These are phyloP conservation scores for Trametes polyzona DNA, from an alignment of 1,284 basidiomycete genomes.

Conservation along the genomic window DNA sequence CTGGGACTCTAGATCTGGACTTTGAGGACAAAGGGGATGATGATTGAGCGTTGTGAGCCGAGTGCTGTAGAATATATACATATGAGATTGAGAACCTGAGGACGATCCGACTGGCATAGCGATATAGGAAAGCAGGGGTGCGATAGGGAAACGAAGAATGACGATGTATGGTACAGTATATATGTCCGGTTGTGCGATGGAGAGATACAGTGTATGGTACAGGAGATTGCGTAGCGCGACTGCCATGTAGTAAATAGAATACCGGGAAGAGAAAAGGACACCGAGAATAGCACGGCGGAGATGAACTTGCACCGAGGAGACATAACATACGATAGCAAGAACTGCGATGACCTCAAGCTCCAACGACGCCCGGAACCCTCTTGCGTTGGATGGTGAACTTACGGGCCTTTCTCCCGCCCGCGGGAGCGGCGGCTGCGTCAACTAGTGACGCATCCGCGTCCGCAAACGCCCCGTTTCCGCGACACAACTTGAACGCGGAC, in stretches of 20 bases:
- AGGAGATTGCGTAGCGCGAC: no score
- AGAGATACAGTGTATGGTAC: no score
- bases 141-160: neutral
- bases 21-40: no score
- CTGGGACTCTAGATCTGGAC: no score
- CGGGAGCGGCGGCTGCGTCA: no score
- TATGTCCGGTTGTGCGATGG: neutral
- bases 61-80: no score
- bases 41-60: no score
- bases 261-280: neutral
- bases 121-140: neutral
- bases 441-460: no score
- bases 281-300: constrained; percentile 6
- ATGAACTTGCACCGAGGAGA: neutral
- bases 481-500: neutral
- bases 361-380: neutral
- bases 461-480: neutral
- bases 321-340: neutral
- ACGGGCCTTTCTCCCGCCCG: constrained; percentile 2
- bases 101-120: no score
- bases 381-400: constrained; percentile 1
- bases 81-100: no score
- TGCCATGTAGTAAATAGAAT: constrained; percentile 7
- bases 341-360: neutral
- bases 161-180: constrained; percentile 12